Evolutionary conservation across 1,284 basidiomycete genomes (phyloP).

Genomic region (Irpex lacteus): DNA sequence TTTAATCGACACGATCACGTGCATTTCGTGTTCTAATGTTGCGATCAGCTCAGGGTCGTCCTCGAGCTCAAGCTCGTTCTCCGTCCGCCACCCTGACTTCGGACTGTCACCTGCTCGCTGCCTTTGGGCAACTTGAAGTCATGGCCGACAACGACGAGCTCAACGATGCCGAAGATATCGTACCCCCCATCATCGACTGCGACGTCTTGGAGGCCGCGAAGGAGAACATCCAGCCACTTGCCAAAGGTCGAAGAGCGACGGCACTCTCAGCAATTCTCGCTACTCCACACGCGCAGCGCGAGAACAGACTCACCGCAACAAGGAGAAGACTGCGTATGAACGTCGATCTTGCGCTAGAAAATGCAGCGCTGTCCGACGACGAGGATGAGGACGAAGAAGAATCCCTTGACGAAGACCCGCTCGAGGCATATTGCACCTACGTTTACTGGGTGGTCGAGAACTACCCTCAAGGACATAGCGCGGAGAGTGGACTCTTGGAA

Average conservation of each 20-base stretch:
- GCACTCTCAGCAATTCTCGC: constrained; percentile 67
- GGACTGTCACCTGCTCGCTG: not conserved
- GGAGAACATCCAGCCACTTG: constrained; percentile 80
- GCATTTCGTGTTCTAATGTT: not conserved
- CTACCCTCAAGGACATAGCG: constrained; percentile 62
- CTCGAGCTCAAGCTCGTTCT: not conserved
- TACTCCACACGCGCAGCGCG: constrained; percentile 72
- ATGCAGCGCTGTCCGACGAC: not conserved
- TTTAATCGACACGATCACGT: not conserved
- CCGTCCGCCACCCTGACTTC: not conserved
- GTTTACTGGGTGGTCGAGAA: constrained; percentile 73
- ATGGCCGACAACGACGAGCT: not conserved
- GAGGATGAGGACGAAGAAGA: constrained; percentile 46
- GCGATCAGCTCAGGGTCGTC: not conserved
- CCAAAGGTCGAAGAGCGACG: constrained; percentile 69
- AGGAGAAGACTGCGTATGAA: constrained; percentile 57
- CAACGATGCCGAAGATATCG: constrained; percentile 16
- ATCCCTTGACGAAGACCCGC: constrained; percentile 33
- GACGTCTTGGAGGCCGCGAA: constrained; percentile 80
- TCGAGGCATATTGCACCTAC: constrained; percentile 60
- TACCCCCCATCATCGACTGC: constrained; percentile 59
- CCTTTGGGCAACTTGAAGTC: not conserved
- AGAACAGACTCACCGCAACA: constrained; percentile 60
- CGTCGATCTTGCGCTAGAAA: constrained; percentile 44
- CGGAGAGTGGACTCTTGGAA: constrained; percentile 76